A percentile compares a stretch with the other conserved stretches of the same genome.
These are phyloP conservation scores for Herpotrichia juniperi DNA, from an alignment of 2,329 filamentous ascomycete genomes.

Conservation along the genomic window DNA sequence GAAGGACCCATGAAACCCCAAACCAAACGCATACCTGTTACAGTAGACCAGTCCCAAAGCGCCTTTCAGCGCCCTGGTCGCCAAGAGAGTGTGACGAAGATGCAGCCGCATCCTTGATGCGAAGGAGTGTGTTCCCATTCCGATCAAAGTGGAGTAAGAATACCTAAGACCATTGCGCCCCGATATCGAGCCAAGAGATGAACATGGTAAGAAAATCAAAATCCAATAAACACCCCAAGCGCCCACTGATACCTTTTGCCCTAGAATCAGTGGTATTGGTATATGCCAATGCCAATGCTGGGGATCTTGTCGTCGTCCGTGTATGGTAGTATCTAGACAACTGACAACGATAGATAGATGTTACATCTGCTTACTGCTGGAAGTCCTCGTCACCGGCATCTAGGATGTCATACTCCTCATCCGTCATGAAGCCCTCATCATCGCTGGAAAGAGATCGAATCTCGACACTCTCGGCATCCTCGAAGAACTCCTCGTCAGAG, in stretches of 20 bases:
- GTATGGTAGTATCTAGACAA: not conserved
- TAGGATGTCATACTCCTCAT: constrained; percentile 97
- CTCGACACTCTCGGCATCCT: constrained; percentile 65
- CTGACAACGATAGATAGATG: not conserved
- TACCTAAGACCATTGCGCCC: constrained; percentile 16
- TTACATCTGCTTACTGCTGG: constrained; percentile 4
- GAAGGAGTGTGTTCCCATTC: constrained; percentile 25
- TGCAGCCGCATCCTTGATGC: constrained; percentile 10
- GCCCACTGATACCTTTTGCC: not conserved
- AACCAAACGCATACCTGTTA: constrained; percentile 14
- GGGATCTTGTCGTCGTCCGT: not conserved
- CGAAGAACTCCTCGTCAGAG: constrained; percentile 59
- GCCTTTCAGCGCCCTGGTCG: constrained; percentile 19
- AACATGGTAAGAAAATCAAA: not conserved
- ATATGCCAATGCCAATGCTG: not conserved
- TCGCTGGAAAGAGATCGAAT: constrained; percentile 55
- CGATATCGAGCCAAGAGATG: not conserved
- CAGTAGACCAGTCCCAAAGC: constrained; percentile 11
- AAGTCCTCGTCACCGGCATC: constrained; percentile 90
- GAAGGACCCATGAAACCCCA: constrained; percentile 11
- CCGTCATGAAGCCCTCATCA: constrained; percentile 87
- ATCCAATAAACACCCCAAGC: not conserved
- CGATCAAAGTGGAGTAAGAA: constrained; percentile 7
- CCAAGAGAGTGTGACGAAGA: constrained; percentile 16
- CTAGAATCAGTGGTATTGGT: not conserved